Base-by-base conservation (phyloP, 2,329 filamentous ascomycete genomes). In the Paraconiothyrium brasiliense region DNA sequence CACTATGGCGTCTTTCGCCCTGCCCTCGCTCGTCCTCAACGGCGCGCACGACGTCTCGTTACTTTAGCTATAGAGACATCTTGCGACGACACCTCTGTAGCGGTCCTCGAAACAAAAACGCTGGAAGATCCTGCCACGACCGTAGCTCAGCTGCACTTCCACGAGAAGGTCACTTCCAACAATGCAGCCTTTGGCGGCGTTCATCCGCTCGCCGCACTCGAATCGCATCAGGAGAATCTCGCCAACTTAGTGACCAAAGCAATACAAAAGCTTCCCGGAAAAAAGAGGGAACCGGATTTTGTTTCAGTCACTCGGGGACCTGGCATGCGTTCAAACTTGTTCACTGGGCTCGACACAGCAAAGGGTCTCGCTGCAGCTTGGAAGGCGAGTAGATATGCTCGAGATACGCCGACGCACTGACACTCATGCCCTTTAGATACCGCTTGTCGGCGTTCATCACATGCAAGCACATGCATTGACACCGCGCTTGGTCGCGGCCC, bases 391-490 rank as follows among this genome's bases (percentile, higher is more conserved):
- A 10, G 14, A 24, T 2, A 11, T 27, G 22, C 20, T 20, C 1
- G 37, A 35, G 20, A 16, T 13, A 34, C 32, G 32, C 27, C 22
- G 30, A 22, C 27, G 16, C 50, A 65, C 61, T 49, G 65, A 46
- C 34, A 4, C n/a, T 44, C 16, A 50, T 20, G 24, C 34, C 20
- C 14, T 13, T 6, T 47, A 76, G 74, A 85, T 93, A 41, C 94
- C 94, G 3, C 82, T 98, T 35, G 78, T 98, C 1, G 95, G 89
- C 0, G 92, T 97, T 0, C 92, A 99, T 77, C 95, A 99, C 78
- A 98, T 99, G 95, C 94, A 97, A 77, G 95, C 94, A 11, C 95
- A 99, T 78, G 91, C 95, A 20, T 81, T 99, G 64, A 98, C 95
- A 20, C 92, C 94, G 16, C 86, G 93, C 10, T 85, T 99, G 46